Evolutionary conservation across 2,329 filamentous ascomycete genomes (phyloP), one percentile per base, ranked within the genome.

Genomic region (Meredithiella fracta): DNA sequence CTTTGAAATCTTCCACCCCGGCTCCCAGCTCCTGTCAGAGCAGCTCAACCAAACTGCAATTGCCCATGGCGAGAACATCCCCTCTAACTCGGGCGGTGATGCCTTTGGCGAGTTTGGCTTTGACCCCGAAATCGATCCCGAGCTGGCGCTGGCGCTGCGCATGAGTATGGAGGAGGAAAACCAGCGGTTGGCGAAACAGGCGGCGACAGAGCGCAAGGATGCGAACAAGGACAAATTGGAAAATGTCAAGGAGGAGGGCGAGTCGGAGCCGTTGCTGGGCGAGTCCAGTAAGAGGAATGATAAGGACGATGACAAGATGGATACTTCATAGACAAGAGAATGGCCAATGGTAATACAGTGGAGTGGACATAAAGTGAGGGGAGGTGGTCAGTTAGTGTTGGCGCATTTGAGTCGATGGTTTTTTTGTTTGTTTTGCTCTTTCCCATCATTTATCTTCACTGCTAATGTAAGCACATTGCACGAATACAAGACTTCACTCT

Each of bases 111-210:
- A 84, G 60, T 81, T 76, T 47, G 70, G 71, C 61, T 87, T 95
- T 62, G 92, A 97, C 68, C 90, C 91, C 14, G 85, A 83, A 55
- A 78, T 90, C 64, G 92, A 98, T 66, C 92, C 92, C 2, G 92
- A 98, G 69, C 73, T 98, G 65, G 92, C 92, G 22, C 79, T 98
- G 62, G 92, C 92, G 54, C 74, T 98, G 67, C 83, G 92, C 61
- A 95, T 98, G 88, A 94, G 87, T 69, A 88, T 94, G 79, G 92
- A 98, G 68, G 92, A 98, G 67, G 92, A 98, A 71, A 94, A 94
- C 73, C 90, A 90, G 60, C 77, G 92, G 64, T 81, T 85, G 65
- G 86, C 84, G 63, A 81, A 82, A 63, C 80, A 87, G 60, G 26
- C 47, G 25, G 58, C 60, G n/a, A 53, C 54, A 49, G 83, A 86